Percentiles rank a stretch among this genome's conserved stretches.
Evolutionary conservation across 345 rosid genomes (phyloP).

Genomic region (Brassica nigra): DNA sequence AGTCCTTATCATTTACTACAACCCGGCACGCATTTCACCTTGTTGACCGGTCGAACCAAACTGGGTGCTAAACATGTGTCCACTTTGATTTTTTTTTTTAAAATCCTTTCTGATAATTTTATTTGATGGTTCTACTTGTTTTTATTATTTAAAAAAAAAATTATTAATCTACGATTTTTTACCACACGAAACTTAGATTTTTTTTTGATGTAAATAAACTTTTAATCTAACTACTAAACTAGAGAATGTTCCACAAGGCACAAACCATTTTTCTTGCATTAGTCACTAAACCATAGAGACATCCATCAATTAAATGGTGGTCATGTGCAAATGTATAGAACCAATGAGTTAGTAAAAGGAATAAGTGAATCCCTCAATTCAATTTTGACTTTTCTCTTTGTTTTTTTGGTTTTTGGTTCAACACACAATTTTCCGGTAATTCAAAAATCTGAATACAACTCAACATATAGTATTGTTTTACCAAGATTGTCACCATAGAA

Average conservation of each 20-base stretch:
- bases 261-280: too few relatives aligned
- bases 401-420: not conserved
- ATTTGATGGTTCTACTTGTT: too few relatives aligned
- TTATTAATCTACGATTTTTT: too few relatives aligned
- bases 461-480: not conserved
- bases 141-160: too few relatives aligned
- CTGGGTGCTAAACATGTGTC: not conserved
- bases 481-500: not conserved
- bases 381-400: not conserved
- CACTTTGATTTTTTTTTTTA: not conserved
- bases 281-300: not conserved
- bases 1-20: not conserved
- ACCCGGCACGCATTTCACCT: slow-evolving; percentile 10
- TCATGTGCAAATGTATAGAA: not conserved
- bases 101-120: too few relatives aligned
- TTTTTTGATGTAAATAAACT: too few relatives aligned
- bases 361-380: not conserved
- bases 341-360: not conserved
- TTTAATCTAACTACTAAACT: too few relatives aligned
- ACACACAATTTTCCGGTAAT: not conserved
- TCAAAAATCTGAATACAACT: not conserved
- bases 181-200: too few relatives aligned
- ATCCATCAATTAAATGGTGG: not conserved
- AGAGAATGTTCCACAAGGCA: too few relatives aligned
- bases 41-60: slow-evolving; percentile 19